Evolutionary conservation across 2,329 filamentous ascomycete genomes (phyloP), one percentile per base, ranked within the genome.

Genomic region (Diaporthe citriasiana): DNA sequence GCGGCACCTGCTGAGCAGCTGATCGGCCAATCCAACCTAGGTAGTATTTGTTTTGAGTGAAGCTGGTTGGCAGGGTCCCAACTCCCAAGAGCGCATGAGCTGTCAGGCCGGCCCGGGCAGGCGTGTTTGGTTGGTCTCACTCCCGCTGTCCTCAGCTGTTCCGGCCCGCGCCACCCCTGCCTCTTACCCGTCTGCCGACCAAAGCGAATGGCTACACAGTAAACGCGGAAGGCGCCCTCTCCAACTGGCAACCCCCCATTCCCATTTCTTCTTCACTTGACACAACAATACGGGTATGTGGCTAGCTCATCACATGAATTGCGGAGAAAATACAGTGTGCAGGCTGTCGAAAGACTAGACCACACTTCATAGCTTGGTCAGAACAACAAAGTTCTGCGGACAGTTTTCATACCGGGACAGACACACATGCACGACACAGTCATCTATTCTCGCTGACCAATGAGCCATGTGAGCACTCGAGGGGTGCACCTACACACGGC

Each of bases 1-100:
- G 63, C 45, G 63, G 63, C 63, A 51, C 45, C 45, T 51, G 45
- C 13, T 40, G 47, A 68, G 63, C 45, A 68, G 63, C 63, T 68
- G 63, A 68, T 53, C 22, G 27, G 33, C n/a, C 63, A 66, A 66
- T 35, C n/a, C 63, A 40, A 68, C 47, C 47, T 40, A 30, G n/a
- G n/a, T n/a, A n/a, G 45, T 8, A 51, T 68, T 10, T 68, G 63
- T 22, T 38, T 40, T 38, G 51, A 17, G 4, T 51, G 30, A 25
- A 51, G 45, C 59, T 63, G 59, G 40, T 63, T 63, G 59, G 59
- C 59, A 63, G 59, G 59, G 8, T n/a, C 13, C 59, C 59, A 50
- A 50, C 22, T n/a, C 22, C 47, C 47, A 51, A 47, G 40, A 65
- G 35, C 40, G n/a, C 45, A 9, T 22, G 33, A 45, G 30, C 63